These are phyloP conservation scores for Suzukiozyma palmioleophila DNA, from an alignment of 1,139 yeast species.

Conservation along the genomic window DNA sequence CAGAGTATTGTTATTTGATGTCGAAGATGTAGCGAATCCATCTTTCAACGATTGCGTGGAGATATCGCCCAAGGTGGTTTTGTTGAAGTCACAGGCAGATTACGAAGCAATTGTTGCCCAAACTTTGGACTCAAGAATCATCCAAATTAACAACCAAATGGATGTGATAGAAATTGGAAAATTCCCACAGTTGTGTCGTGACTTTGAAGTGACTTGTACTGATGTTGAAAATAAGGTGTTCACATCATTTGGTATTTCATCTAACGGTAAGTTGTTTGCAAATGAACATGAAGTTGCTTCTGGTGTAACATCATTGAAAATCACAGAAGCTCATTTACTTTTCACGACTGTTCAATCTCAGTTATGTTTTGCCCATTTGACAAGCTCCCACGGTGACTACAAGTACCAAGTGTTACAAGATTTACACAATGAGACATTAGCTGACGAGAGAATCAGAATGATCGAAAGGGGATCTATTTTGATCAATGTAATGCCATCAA, in stretches of 20 bases:
- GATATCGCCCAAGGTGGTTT: conserved; percentile 46
- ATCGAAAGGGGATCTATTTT: conserved; percentile 88
- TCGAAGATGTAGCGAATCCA: conserved; percentile 38
- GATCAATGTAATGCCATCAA: conserved; percentile 78
- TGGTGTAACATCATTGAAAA: conserved; percentile 78
- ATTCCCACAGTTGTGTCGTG: conserved; percentile 70
- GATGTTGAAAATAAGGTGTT: conserved; percentile 21
- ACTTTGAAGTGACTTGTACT: conserved; percentile 47
- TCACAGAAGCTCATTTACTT: conserved; percentile 68
- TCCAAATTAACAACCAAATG: conserved; percentile 29
- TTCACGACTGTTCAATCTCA: conserved; percentile 88
- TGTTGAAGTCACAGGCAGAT: conserved; percentile 54
- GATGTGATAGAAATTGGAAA: conserved; percentile 31
- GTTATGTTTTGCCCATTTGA: conserved; percentile 76
- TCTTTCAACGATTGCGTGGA: conserved; percentile 37
- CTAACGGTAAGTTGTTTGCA: conserved; percentile 70
- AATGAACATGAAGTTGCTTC: conserved; percentile 59
- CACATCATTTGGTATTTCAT: conserved; percentile 66
- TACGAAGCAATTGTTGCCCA: conserved; percentile 53
- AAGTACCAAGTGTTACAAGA: conserved; percentile 20
- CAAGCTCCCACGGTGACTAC: conserved; percentile 29
- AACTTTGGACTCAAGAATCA: conserved; percentile 60
- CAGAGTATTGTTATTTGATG: conserved; percentile 46
- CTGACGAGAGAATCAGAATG: conserved; percentile 81
- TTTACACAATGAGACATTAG: conserved; percentile 16